Evolutionary conservation across 768 basidiomycete genomes (phyloP).

Genomic region (Termitomyces sp.): DNA sequence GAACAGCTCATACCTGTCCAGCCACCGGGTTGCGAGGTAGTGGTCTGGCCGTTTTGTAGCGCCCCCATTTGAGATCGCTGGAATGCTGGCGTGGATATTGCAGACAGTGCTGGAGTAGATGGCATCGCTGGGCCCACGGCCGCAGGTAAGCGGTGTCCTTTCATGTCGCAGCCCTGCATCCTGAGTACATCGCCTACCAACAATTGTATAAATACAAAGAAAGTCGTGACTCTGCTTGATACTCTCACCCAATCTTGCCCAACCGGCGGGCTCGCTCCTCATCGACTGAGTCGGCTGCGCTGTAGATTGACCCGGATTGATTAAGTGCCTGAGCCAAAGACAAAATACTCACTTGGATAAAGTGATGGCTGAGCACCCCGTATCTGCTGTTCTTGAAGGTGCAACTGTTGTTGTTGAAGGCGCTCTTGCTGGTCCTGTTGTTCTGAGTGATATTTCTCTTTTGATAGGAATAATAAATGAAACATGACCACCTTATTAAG

Average conservation of each 20-base stretch:
- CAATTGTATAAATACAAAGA: neutral
- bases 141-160: neutral
- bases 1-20: neutral
- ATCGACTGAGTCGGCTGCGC: neutral
- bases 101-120: neutral
- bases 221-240: neutral
- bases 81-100: neutral
- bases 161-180: neutral
- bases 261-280: neutral
- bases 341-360: neutral
- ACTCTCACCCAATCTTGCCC: neutral
- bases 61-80: neutral
- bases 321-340: neutral
- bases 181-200: neutral
- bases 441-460: neutral
- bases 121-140: neutral
- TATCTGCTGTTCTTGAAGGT: neutral
- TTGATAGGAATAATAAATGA: neutral
- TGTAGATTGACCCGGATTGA: neutral
- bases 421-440: neutral
- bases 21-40: neutral
- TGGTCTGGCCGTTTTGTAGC: neutral
- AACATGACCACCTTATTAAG: neutral
- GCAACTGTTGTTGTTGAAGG: neutral
- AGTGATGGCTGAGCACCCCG: neutral